Percentiles rank a stretch among this genome's conserved stretches.
These are phyloP conservation scores for Thelonectria olida DNA, from an alignment of 2,329 filamentous ascomycete genomes.

Conservation along the genomic window DNA sequence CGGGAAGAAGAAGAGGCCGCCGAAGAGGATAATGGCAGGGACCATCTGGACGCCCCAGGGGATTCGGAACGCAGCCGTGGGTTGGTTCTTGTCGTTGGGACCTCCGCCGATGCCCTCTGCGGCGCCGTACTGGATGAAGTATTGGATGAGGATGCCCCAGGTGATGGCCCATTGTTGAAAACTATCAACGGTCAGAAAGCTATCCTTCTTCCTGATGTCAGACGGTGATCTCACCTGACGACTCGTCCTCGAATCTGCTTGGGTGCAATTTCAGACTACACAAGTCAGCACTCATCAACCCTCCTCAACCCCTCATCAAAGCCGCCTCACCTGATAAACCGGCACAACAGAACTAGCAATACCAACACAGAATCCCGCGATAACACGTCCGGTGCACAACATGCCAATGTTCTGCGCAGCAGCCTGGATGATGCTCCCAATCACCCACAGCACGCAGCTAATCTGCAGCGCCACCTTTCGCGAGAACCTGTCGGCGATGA, in stretches of 20 bases:
- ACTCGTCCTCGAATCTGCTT: constrained; percentile 67
- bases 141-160: constrained; percentile 74
- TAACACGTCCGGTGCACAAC: constrained; percentile 75
- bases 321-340: constrained; percentile 68
- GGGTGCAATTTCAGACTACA: constrained; percentile 66
- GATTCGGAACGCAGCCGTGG: constrained; percentile 64
- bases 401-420: constrained; percentile 73
- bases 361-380: constrained; percentile 78
- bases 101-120: constrained; percentile 61
- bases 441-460: constrained; percentile 60
- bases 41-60: constrained; percentile 70
- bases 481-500: constrained; percentile 60
- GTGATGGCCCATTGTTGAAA: constrained; percentile 78
- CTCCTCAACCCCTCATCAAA: background rate
- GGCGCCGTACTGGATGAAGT: constrained; percentile 72
- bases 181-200: constrained; percentile 24
- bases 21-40: constrained; percentile 61
- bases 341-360: constrained; percentile 78
- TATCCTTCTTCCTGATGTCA: background rate
- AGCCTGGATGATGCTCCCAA: constrained; percentile 64
- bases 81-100: constrained; percentile 59
- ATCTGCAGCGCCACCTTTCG: constrained; percentile 60
- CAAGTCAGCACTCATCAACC: background rate
- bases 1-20: constrained; percentile 68
- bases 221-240: constrained; percentile 47